These are phyloP conservation scores for Saccharomycopsis crataegensis DNA, from an alignment of 1,139 yeast genomes.

Conservation along the genomic window DNA sequence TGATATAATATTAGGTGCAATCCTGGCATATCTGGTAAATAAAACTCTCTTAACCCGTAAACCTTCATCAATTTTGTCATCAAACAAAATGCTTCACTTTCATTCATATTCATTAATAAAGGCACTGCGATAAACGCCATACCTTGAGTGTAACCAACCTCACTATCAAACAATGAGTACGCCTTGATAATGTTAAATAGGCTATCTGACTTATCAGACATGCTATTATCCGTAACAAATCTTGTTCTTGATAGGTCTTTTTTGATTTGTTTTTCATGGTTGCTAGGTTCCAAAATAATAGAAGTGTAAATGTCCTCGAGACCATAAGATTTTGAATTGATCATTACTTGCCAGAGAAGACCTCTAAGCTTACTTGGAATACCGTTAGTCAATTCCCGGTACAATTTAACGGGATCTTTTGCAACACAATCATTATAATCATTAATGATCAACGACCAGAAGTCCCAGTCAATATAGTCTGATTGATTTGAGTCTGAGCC, in stretches of 20 bases:
- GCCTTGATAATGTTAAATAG: slow-evolving; percentile 73
- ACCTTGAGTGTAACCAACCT: slow-evolving; percentile 96
- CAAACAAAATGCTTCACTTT: slow-evolving; percentile 78
- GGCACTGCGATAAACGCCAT: slow-evolving; percentile 93
- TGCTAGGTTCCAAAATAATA: slow-evolving; percentile 44
- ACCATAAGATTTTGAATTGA: slow-evolving; percentile 68
- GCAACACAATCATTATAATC: slow-evolving; percentile 64
- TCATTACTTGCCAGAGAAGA: slow-evolving; percentile 83
- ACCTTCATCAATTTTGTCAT: slow-evolving; percentile 78
- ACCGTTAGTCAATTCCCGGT: slow-evolving; percentile 59
- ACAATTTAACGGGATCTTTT: slow-evolving; percentile 51
- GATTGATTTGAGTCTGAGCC: not conserved
- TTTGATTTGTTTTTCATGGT: slow-evolving; percentile 69
- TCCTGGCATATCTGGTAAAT: slow-evolving; percentile 90
- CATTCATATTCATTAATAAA: slow-evolving; percentile 69
- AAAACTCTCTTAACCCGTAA: slow-evolving; percentile 69
- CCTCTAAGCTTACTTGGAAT: slow-evolving; percentile 84
- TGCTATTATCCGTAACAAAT: slow-evolving; percentile 52
- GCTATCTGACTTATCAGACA: slow-evolving; percentile 49
- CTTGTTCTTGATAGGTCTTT: slow-evolving; percentile 82
- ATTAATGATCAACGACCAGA: slow-evolving; percentile 78
- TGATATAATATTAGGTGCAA: slow-evolving; percentile 78
- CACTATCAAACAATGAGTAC: slow-evolving; percentile 79
- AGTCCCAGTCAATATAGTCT: slow-evolving; percentile 62
- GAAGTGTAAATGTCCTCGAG: slow-evolving; percentile 64